Evolutionary conservation across 2,329 filamentous ascomycete genomes (phyloP).

Genomic region (Botrytis hyacinthi): DNA sequence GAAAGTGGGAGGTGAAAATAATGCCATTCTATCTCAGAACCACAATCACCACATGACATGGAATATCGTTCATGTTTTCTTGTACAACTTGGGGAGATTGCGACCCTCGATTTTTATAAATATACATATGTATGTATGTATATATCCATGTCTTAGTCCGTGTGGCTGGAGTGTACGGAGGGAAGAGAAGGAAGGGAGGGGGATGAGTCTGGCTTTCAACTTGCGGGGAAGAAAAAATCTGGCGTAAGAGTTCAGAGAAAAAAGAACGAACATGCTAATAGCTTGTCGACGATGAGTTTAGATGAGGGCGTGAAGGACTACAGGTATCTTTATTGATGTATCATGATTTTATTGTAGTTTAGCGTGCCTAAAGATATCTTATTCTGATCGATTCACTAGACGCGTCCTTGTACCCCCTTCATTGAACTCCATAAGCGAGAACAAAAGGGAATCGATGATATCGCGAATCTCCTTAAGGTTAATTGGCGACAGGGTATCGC

Average conservation of each 20-base stretch:
- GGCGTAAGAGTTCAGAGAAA: not conserved
- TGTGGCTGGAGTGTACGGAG: not conserved
- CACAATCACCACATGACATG: not conserved
- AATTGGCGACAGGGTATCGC: not conserved
- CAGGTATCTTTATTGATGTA: not conserved
- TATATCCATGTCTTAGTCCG: not conserved
- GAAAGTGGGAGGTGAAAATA: not conserved
- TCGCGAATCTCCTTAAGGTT: not conserved
- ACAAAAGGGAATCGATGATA: not conserved
- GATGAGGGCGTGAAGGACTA: not conserved
- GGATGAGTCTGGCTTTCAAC: not conserved
- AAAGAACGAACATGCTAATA: not conserved
- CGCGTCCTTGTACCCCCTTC: not conserved
- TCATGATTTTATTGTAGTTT: not conserved
- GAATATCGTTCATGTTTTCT: not conserved
- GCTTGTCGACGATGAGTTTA: not conserved
- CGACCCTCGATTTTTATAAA: not conserved
- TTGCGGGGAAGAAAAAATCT: not conserved
- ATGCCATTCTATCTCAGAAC: too few relatives aligned
- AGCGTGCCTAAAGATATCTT: not conserved
- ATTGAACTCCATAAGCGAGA: not conserved
- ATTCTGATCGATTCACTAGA: not conserved
- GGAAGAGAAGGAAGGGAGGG: not conserved
- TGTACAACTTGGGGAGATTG: not conserved
- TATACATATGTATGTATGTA: not conserved